Base-by-base conservation (phyloP, 1,139 yeast genomes). In the Blastobotrys proliferans region DNA sequence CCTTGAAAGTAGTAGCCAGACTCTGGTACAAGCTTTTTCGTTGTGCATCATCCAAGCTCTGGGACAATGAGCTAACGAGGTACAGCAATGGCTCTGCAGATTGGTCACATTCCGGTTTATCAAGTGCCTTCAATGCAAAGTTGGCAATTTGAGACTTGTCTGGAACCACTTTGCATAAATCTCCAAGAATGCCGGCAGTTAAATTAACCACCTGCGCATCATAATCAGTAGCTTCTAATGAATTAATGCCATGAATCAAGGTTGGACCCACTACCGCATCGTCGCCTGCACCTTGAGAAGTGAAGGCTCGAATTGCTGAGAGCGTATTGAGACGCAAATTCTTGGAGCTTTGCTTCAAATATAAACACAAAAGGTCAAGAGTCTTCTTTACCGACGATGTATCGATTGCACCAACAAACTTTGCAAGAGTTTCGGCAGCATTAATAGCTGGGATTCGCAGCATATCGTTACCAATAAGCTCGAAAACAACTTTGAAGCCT, bases 401-500 rank as follows among this genome's bases (percentile, higher is more conserved):
- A n/a, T 40, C 30, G 17, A 52, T 19, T 19, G 30, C 33, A 6
- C 38, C 24, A 35, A 25, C 35, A 10, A 41, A 40, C 8, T 33
- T 35, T 10, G 51, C 46, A 2, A 38, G 44, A 11, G 43, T 42
- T 9, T 55, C 58, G 24, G 60, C 51, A 1, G 64, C 56, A 3
- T 42, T 49, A 21, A 61, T 46, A 2, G 61, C 55, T 2, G 51
- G 50, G 24, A 55, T 39, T 9, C 66, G 53, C 28, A 65, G 52
- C 2, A 61, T 50, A 41, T 64, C 68, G 38, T 60, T 61, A 28
- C 50, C 44, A 14, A 62, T 48, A 16, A 60, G 50, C 11, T 53
- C 57, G 17, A 51, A 45, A 19, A 62, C 41, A 4, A 57, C 49
- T 6, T 42, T 45, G 35, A 52, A 47, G 6, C 51, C 56, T 10